phyloP scores from a whole-genome alignment of 2,329 filamentous ascomycete species.

The Trichoderma pleuroti region DNA sequence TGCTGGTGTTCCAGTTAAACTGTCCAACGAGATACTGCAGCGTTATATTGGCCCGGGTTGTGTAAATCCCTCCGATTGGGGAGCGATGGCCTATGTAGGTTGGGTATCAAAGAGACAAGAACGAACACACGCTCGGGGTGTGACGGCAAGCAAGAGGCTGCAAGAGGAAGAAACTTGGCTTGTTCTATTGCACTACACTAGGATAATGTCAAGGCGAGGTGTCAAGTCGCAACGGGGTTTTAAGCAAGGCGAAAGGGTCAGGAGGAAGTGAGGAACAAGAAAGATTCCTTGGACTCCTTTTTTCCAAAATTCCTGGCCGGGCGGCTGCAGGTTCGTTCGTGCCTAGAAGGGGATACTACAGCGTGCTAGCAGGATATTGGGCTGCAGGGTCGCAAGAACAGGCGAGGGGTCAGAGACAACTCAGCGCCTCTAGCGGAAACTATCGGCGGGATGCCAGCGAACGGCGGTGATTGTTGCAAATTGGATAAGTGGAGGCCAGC shows the following conservation, averaged over 20 bases:
- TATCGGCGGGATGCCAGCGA: slow-evolving; percentile 16
- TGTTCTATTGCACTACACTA: slow-evolving; percentile 21
- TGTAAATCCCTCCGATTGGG: slow-evolving; percentile 7
- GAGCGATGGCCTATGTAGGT: neutral
- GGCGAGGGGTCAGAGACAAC: slow-evolving; percentile 14
- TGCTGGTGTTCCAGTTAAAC: neutral
- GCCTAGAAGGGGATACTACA: slow-evolving; percentile 18
- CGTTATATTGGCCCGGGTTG: neutral
- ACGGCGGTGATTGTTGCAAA: slow-evolving; percentile 8
- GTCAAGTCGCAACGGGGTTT: neutral
- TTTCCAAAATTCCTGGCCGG: neutral
- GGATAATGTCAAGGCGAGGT: slow-evolving; percentile 14
- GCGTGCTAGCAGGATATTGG: slow-evolving; percentile 16
- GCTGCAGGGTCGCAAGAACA: slow-evolving; percentile 13
- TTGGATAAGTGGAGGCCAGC: slow-evolving; percentile 11
- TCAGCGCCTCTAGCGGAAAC: slow-evolving; percentile 18
- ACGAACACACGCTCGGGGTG: neutral
- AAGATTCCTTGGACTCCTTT: neutral
- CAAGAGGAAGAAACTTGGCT: slow-evolving; percentile 1
- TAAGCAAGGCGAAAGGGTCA: neutral
- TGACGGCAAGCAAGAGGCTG: neutral
- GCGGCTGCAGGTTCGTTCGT: slow-evolving; percentile 16
- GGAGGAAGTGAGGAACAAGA: neutral
- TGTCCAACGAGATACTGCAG: neutral
- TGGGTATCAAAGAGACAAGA: slow-evolving; percentile 17